Percentiles rank a stretch among this genome's conserved stretches.
Conservation (phyloP, 352 stramenopile genomes). For the Globisporangium parvum region DNA sequence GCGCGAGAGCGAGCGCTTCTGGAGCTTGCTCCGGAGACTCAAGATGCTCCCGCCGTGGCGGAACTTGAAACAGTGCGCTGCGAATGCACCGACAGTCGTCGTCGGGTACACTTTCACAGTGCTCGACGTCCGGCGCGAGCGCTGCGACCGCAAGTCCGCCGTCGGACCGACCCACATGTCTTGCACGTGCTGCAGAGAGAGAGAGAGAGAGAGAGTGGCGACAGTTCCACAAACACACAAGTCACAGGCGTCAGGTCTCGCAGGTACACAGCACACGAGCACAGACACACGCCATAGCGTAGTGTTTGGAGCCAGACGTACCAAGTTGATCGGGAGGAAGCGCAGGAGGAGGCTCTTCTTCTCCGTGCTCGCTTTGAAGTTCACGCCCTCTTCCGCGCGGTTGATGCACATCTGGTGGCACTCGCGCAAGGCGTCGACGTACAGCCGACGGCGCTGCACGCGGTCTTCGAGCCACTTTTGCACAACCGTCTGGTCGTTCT, state of each 20-base stretch:
- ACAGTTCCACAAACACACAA: neutral
- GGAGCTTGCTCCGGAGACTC: constrained; percentile 47
- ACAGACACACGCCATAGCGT: neutral
- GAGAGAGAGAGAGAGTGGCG: neutral
- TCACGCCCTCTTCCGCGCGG: constrained; percentile 57
- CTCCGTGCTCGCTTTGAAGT: constrained; percentile 80
- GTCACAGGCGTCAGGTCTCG: neutral
- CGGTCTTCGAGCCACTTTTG: constrained; percentile 72
- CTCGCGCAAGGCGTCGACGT: constrained; percentile 60
- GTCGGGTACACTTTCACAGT: constrained; percentile 61
- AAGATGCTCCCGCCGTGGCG: constrained; percentile 69
- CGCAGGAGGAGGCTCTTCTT: constrained; percentile 73
- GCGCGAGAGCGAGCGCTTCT: constrained; percentile 50
- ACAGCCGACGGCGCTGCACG: constrained; percentile 55
- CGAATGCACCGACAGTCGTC: constrained; percentile 75
- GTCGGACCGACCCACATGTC: constrained; percentile 81
- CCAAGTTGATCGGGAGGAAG: constrained; percentile 77
- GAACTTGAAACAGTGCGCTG: constrained; percentile 79
- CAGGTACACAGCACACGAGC: neutral
- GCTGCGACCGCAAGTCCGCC: constrained; percentile 56
- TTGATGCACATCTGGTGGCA: constrained; percentile 66
- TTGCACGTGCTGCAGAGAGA: constrained; percentile 51
- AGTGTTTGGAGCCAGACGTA: constrained; percentile 7
- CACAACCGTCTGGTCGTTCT: constrained; percentile 69
- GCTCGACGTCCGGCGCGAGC: constrained; percentile 48